Conservation (phyloP, 257 asterid genomes). For the Solanum dulcamara region DNA sequence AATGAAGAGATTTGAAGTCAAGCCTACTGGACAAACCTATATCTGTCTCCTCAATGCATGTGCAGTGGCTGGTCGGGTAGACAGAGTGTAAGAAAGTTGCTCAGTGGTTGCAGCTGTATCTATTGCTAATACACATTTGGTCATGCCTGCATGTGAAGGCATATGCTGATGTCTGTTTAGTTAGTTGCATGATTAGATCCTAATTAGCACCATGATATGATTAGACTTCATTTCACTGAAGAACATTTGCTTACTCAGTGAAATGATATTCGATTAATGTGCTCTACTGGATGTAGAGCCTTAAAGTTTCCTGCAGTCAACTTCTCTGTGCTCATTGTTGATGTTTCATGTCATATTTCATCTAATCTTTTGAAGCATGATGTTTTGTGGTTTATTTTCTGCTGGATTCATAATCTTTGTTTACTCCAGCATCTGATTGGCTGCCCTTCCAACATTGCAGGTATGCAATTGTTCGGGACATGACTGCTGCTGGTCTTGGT, state of each 20-base stretch:
- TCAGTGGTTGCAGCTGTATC: neutral
- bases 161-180: neutral
- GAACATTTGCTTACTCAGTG: neutral
- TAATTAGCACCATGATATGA: neutral
- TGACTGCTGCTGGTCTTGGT: slow-evolving; percentile 98
- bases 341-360: neutral
- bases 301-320: neutral
- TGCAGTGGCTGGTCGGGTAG: slow-evolving; percentile 79
- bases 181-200: neutral
- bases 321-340: neutral
- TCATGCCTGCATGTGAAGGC: neutral
- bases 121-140: neutral
- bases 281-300: neutral
- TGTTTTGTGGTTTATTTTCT: neutral
- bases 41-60: slow-evolving; percentile 90
- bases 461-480: slow-evolving; percentile 79
- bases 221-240: neutral
- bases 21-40: slow-evolving; percentile 84
- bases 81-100: slow-evolving; percentile 66
- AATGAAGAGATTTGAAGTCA: slow-evolving; percentile 81
- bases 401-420: neutral
- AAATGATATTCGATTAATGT: neutral
- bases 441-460: slow-evolving; percentile 26
- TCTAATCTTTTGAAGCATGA: neutral
- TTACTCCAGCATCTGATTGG: neutral